Evolutionary conservation across 2,329 filamentous ascomycete genomes (phyloP), one percentile per base, ranked within the genome.

Genomic region (Penicillium nordicum): DNA sequence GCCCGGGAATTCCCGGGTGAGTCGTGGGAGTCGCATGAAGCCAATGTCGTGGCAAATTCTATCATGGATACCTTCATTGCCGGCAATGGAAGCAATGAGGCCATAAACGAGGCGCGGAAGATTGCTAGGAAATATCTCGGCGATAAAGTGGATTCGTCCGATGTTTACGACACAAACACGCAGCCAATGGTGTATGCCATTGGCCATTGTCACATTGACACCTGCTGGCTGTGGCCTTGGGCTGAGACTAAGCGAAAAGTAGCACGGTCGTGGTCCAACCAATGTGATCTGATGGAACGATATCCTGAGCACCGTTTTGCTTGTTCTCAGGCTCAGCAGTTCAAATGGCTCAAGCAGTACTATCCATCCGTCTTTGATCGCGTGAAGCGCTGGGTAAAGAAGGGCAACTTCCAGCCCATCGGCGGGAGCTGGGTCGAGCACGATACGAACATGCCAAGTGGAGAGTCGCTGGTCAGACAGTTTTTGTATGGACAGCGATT

Each of bases 351-450:
- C 30, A 92, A 97, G 76, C 79, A 89, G 65, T 80, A 90, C 63
- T 99, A 99, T 70, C 93, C 94, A 0, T 86, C 86, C 40, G 88
- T 91, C 2, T 97, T 91, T 71, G 88, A 95, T 64, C 88, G 93
- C 16, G 93, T 99, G 63, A 96, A 95, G 79, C 79, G 83, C 53
- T 96, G 96, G 81, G 88, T 97, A 58, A 90, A 90, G 74, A 86
- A 92, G 67, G 93, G 92, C 23, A 88, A 84, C 59, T 99, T 99
- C 74, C 90, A 97, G 64, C 92, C 92, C 14, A 93, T 99, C 65
- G 94, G 94, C 61, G 94, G 94, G 52, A 97, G 92, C 76, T 99
- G 94, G 94, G 93, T 99, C 16, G 94, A 99, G 72, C 94, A 99
- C 70, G 94, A 99, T 72, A 99, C 94, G 61, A 99, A 99, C 70